Percentiles rank a stretch among this genome's conserved stretches.
These are phyloP conservation scores for Niveomyces coronatus DNA, from an alignment of 2,329 filamentous ascomycete genomes.

Conservation along the genomic window DNA sequence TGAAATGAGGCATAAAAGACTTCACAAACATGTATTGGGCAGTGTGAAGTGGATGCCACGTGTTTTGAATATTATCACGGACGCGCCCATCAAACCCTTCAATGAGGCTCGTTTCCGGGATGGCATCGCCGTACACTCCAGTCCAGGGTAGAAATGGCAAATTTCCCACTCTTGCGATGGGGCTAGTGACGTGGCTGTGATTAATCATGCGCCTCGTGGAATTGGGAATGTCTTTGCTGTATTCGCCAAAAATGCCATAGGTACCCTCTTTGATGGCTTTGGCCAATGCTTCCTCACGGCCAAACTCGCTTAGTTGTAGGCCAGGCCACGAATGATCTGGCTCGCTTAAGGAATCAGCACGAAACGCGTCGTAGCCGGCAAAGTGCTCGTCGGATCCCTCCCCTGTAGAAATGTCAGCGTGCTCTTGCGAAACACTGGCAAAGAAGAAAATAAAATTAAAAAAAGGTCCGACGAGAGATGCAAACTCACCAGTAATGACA, in stretches of 20 bases:
- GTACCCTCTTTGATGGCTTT: background rate
- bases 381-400: conserved; percentile 46
- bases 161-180: conserved; percentile 2
- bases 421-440: too few species aligned
- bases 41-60: conserved; percentile 22
- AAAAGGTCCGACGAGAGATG: too few species aligned
- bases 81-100: conserved; percentile 8
- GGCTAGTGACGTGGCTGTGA: background rate
- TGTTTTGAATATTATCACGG: conserved; percentile 13
- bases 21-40: conserved; percentile 19
- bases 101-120: conserved; percentile 4
- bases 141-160: conserved; percentile 5
- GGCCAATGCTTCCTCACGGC: background rate
- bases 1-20: conserved; percentile 16
- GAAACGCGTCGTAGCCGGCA: conserved; percentile 37
- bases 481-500: conserved; percentile 40
- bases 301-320: conserved; percentile 1
- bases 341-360: conserved; percentile 38
- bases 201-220: background rate
- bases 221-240: background rate
- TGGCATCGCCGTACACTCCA: background rate
- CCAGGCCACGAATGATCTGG: conserved; percentile 28
- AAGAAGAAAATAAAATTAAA: too few species aligned
- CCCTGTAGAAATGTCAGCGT: too few species aligned
- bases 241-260: background rate